Percentiles rank a stretch among this genome's conserved stretches.
These are phyloP conservation scores for Pulchroboletus neoregius DNA, from an alignment of 1,284 basidiomycete genomes.

Conservation along the genomic window DNA sequence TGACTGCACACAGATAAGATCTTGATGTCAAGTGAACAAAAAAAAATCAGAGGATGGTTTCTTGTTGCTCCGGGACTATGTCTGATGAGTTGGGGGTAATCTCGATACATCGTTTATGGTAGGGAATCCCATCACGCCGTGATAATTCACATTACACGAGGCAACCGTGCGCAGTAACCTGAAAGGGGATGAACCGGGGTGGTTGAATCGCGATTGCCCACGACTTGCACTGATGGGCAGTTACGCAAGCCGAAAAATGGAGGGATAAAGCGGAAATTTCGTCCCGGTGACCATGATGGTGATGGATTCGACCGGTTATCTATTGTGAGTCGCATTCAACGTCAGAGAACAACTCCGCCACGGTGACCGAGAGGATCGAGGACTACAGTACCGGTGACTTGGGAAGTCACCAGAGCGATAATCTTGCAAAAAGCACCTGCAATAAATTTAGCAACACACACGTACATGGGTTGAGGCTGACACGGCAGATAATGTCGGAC, in stretches of 20 bases:
- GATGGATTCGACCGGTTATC: constrained; percentile 13
- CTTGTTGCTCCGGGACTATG: neutral
- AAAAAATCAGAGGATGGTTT: neutral
- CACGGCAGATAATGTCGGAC: constrained; percentile 10
- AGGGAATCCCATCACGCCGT: neutral
- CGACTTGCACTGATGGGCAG: constrained; percentile 3
- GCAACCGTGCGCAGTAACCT: constrained; percentile 4
- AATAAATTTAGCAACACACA: constrained; percentile 17
- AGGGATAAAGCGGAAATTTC: constrained; percentile 4
- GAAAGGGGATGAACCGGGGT: constrained; percentile 3
- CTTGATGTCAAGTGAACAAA: neutral
- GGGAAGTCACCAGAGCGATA: constrained; percentile 20
- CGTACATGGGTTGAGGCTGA: constrained; percentile 2
- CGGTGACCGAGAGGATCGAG: constrained; percentile 12
- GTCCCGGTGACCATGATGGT: constrained; percentile 10
- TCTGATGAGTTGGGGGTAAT: constrained; percentile 5
- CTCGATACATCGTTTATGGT: constrained; percentile 8
- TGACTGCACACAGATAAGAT: neutral
- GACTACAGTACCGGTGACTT: constrained; percentile 19
- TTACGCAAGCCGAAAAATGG: constrained; percentile 1
- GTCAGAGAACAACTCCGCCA: constrained; percentile 9
- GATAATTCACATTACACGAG: constrained; percentile 13
- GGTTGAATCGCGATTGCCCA: neutral
- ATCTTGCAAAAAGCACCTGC: constrained; percentile 8
- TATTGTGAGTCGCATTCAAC: neutral